A percentile compares a stretch with the other conserved stretches of the same genome.
Conservation (phyloP, 2,329 filamentous ascomycete species). For the Sarocladiaceae sp. region DNA sequence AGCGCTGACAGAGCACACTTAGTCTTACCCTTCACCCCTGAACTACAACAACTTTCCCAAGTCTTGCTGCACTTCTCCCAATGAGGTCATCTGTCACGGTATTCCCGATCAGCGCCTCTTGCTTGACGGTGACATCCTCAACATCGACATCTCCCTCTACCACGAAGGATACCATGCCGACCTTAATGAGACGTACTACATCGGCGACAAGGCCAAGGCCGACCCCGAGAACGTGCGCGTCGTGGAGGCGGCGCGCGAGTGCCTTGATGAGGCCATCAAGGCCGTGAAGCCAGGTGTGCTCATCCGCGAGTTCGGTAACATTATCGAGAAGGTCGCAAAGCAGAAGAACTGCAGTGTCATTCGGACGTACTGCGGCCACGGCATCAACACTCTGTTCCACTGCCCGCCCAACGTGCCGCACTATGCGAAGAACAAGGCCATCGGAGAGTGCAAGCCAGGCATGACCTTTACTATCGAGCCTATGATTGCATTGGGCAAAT, state of each 20-base stretch:
- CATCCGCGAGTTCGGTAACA: conserved; percentile 89
- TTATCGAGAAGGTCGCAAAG: conserved; percentile 95
- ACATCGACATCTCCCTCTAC: conserved; percentile 93
- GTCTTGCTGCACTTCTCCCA: conserved; percentile 92
- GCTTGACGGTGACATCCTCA: conserved; percentile 90
- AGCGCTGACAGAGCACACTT: neutral
- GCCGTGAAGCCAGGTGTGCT: conserved; percentile 89
- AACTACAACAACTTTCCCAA: conserved; percentile 98
- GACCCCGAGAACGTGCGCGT: conserved; percentile 86
- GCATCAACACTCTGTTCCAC: conserved; percentile 92
- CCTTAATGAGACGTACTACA: conserved; percentile 97
- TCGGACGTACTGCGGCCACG: conserved; percentile 93
- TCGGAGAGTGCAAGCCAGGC: conserved; percentile 87
- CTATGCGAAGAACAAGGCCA: conserved; percentile 97
- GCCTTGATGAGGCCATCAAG: conserved; percentile 84
- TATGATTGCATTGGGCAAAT: conserved; percentile 91
- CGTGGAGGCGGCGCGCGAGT: conserved; percentile 85
- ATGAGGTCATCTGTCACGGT: conserved; percentile 98
- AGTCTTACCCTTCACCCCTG: conserved; percentile 92
- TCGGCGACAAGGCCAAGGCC: conserved; percentile 79
- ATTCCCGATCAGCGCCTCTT: conserved; percentile 89
- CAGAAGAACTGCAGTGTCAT: conserved; percentile 81
- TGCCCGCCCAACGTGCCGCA: conserved; percentile 91
- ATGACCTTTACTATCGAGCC: conserved; percentile 99
- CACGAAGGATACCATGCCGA: conserved; percentile 95